phyloP scores from a whole-genome alignment of 148 eudicot genomes.

The Arbutus unedo region DNA sequence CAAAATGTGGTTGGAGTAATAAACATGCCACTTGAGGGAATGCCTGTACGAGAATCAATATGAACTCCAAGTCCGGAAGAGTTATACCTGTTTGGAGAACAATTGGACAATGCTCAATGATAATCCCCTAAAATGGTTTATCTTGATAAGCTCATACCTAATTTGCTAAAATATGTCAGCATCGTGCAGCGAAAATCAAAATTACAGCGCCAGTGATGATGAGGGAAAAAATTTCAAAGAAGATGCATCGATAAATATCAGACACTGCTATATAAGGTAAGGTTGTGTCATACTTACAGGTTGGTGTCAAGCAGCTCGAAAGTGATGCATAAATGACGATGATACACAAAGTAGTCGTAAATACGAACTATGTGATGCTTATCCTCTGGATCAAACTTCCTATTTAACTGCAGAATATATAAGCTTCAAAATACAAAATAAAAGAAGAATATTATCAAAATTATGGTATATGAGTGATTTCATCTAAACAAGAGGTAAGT shows the following conservation, averaged over 20 bases:
- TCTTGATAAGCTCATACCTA: slow-evolving; percentile 91
- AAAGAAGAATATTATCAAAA: slow-evolving; percentile 3
- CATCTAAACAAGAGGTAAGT: slow-evolving; percentile 21
- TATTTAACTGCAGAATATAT: slow-evolving; percentile 59
- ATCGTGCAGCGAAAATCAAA: slow-evolving; percentile 2
- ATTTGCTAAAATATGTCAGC: slow-evolving; percentile 9
- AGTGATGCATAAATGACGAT: slow-evolving; percentile 83
- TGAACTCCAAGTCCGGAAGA: slow-evolving; percentile 9
- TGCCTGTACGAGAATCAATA: slow-evolving; percentile 10
- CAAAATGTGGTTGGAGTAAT: slow-evolving; percentile 18
- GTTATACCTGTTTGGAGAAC: slow-evolving; percentile 88
- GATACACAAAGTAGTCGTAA: slow-evolving; percentile 86
- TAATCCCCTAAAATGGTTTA: slow-evolving; percentile 77
- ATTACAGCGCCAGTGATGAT: background rate
- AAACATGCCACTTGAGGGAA: background rate
- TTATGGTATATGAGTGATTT: slow-evolving; percentile 14
- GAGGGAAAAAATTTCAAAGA: background rate
- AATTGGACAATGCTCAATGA: slow-evolving; percentile 91
- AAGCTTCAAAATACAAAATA: background rate
- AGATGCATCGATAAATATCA: background rate
- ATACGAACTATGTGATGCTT: slow-evolving; percentile 97
- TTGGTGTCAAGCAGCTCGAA: slow-evolving; percentile 89
- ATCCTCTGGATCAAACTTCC: slow-evolving; percentile 92
- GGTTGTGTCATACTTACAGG: slow-evolving; percentile 51
- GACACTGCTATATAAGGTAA: background rate